Conservation (phyloP, 306 rosid genomes). For the Prosopis cineraria region DNA sequence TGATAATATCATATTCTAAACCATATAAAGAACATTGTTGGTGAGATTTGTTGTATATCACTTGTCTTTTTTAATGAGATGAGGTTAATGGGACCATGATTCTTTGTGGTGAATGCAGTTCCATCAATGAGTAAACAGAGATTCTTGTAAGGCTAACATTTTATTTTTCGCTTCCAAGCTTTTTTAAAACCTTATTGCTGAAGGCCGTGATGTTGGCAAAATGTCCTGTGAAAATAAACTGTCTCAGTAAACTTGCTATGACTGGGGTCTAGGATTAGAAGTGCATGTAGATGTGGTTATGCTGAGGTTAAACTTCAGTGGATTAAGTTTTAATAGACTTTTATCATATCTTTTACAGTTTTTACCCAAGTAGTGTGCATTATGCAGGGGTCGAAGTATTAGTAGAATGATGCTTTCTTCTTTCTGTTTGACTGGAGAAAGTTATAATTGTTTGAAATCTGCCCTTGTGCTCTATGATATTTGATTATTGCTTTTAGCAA, state of each 20-base stretch:
- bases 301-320: background rate
- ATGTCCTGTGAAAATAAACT: background rate
- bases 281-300: background rate
- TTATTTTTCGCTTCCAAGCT: background rate
- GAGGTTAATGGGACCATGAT: background rate
- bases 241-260: background rate
- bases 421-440: background rate
- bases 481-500: background rate
- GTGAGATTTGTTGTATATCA: background rate
- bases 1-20: background rate
- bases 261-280: background rate
- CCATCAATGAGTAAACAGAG: background rate
- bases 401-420: background rate
- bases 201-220: background rate
- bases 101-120: background rate
- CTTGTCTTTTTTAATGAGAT: background rate
- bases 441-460: background rate
- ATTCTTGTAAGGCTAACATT: background rate
- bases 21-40: background rate
- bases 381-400: background rate
- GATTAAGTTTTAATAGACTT: background rate
- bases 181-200: background rate
- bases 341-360: background rate
- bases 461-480: background rate
- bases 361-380: background rate